phyloP scores from a whole-genome alignment of 2,329 filamentous ascomycete species.

The Pleoardoris graminearum region DNA sequence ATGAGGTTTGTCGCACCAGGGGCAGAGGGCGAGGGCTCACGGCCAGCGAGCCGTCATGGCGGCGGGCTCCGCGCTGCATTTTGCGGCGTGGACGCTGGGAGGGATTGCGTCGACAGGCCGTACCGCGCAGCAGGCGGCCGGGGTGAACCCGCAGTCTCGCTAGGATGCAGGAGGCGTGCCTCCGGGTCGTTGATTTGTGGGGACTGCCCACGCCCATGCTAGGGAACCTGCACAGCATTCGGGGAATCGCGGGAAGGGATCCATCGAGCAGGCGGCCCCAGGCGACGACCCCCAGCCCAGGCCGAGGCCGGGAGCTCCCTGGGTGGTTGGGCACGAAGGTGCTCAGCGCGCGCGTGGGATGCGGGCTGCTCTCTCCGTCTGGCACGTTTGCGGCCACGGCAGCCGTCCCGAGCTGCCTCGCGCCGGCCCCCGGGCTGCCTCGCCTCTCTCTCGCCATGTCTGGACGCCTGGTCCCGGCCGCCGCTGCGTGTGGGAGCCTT shows the following conservation, averaged over 20 bases:
- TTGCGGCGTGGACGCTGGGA: constrained; percentile 8
- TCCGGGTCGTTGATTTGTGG: constrained; percentile 5
- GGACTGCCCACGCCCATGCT: neutral
- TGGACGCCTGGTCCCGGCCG: too few relatives aligned
- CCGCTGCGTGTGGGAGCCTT: neutral
- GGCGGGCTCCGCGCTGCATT: neutral
- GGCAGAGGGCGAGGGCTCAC: neutral
- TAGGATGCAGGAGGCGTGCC: constrained; percentile 6
- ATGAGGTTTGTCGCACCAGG: neutral
- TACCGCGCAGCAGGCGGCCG: neutral
- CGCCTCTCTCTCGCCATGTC: too few relatives aligned
- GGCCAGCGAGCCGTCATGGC: neutral
- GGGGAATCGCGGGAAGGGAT: constrained; percentile 7
- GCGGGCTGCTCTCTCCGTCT: neutral
- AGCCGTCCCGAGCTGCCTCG: neutral
- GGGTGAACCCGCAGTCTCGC: constrained; percentile 4
- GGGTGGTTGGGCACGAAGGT: neutral
- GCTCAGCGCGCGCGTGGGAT: constrained; percentile 6
- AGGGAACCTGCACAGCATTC: constrained; percentile 7
- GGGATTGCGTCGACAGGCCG: constrained; percentile 2
- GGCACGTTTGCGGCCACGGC: neutral
- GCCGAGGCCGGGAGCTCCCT: constrained; percentile 1
- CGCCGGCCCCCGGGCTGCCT: too few relatives aligned
- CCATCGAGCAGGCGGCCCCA: neutral
- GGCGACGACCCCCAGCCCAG: neutral